Conservation (phyloP, 129 eudicot genomes). For the Gnaphalium uliginosum region DNA sequence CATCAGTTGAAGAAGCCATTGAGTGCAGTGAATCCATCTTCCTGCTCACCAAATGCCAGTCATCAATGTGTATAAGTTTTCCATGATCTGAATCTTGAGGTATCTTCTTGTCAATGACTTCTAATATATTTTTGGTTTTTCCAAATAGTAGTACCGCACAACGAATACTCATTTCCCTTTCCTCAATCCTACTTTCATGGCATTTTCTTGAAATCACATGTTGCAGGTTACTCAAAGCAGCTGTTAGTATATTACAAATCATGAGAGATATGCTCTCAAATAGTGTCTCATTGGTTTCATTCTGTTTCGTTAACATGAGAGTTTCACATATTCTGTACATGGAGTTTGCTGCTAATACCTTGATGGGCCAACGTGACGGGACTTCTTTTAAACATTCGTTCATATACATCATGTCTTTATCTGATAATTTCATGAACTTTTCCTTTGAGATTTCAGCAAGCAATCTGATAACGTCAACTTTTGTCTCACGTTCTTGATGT, state of each 20-base stretch:
- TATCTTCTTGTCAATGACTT: constrained; percentile 39
- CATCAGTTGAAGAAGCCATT: constrained; percentile 27
- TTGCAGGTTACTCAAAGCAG: constrained; percentile 63
- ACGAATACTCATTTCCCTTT: constrained; percentile 54
- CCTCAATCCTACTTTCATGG: constrained; percentile 55
- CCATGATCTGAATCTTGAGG: constrained; percentile 46
- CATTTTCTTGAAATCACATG: constrained; percentile 55
- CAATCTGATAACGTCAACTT: constrained; percentile 34
- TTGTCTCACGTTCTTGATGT: constrained; percentile 29
- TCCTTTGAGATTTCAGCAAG: constrained; percentile 50
- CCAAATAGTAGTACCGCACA: constrained; percentile 61
- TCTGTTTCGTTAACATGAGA: constrained; percentile 26
- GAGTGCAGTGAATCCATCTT: constrained; percentile 19
- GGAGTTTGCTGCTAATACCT: constrained; percentile 62
- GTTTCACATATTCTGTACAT: constrained; percentile 70
- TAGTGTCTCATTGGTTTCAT: constrained; percentile 26
- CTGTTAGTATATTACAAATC: constrained; percentile 53
- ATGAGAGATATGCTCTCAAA: constrained; percentile 45
- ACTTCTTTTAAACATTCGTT: constrained; percentile 41
- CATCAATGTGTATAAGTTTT: constrained; percentile 46
- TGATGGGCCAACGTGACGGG: constrained; percentile 62
- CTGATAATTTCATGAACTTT: constrained; percentile 40
- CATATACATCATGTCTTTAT: constrained; percentile 25
- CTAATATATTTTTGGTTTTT: constrained; percentile 49
- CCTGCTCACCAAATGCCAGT: constrained; percentile 51